Evolutionary conservation across 257 asterid species (phyloP).

Genomic region (Galeopsis tetrahit): DNA sequence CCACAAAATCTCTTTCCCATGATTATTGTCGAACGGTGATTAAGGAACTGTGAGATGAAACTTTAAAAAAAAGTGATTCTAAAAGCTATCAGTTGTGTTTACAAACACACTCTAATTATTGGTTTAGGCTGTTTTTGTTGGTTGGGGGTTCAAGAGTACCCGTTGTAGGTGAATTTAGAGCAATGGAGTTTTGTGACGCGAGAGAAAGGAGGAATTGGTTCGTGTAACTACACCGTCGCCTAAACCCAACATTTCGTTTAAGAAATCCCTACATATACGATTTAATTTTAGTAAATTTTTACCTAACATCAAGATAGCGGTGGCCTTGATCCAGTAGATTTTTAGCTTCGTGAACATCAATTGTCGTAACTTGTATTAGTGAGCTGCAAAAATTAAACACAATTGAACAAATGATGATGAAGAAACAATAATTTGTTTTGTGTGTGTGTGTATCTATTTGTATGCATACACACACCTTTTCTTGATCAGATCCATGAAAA

Average conservation of each 20-base stretch:
- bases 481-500: conserved; percentile 35
- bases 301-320: conserved; percentile 88
- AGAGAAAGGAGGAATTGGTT: too few relatives aligned
- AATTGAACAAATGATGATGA: conserved; percentile 18
- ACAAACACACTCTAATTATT: too few relatives aligned
- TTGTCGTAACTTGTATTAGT: conserved; percentile 48
- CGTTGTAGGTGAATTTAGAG: too few relatives aligned
- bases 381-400: conserved; percentile 41
- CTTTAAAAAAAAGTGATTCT: too few relatives aligned
- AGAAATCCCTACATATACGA: background rate
- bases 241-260: background rate
- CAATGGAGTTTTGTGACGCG: too few relatives aligned
- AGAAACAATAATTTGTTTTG: background rate
- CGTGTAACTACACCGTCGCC: too few relatives aligned
- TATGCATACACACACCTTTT: conserved; percentile 26
- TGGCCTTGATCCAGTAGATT: conserved; percentile 54
- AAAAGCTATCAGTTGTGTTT: too few relatives aligned
- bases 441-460: background rate
- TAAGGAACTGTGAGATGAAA: too few relatives aligned
- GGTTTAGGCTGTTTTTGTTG: too few relatives aligned
- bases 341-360: conserved; percentile 69
- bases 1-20: too few relatives aligned
- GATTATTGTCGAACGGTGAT: too few relatives aligned
- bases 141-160: too few relatives aligned
- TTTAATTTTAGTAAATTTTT: background rate